Percentiles rank a stretch among this genome's conserved stretches.
phyloP scores from a whole-genome alignment of 148 eudicot species.

The Fagopyrum esculentum region DNA sequence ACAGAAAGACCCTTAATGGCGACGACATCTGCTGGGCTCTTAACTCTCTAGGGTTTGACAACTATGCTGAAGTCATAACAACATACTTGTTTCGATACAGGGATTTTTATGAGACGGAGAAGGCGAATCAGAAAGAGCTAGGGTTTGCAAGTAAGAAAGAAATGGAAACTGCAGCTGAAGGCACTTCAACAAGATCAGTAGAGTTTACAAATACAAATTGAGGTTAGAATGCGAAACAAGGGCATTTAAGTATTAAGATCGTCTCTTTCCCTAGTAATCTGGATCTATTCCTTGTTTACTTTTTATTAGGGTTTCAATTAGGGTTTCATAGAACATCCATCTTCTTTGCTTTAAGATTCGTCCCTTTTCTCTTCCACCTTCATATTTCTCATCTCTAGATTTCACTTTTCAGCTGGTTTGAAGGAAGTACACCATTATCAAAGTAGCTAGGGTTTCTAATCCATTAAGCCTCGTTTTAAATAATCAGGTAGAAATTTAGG shows the following conservation, averaged over 20 bases:
- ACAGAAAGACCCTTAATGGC: slow-evolving; percentile 52
- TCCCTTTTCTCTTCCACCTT: neutral
- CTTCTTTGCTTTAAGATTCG: neutral
- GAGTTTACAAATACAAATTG: too few relatives aligned
- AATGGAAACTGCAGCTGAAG: neutral
- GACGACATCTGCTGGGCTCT: slow-evolving; percentile 60
- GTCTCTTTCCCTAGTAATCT: neutral
- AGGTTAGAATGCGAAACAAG: slow-evolving; percentile 2
- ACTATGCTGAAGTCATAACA: slow-evolving; percentile 31
- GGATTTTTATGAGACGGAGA: slow-evolving; percentile 33
- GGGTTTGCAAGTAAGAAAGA: neutral
- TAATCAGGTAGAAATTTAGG: too few relatives aligned
- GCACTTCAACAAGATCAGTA: neutral
- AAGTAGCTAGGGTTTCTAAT: slow-evolving; percentile 1
- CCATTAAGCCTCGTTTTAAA: neutral
- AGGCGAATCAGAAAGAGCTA: slow-evolving; percentile 14
- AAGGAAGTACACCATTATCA: neutral
- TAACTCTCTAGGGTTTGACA: slow-evolving; percentile 48
- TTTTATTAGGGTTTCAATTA: neutral
- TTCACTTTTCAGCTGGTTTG: neutral
- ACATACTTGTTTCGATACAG: slow-evolving; percentile 39
- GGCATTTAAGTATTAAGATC: neutral
- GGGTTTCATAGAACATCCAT: neutral
- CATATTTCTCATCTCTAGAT: neutral
- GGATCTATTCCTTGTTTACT: neutral